phyloP scores from a whole-genome alignment of 1,139 yeast species.

The Taphrina sp. region DNA sequence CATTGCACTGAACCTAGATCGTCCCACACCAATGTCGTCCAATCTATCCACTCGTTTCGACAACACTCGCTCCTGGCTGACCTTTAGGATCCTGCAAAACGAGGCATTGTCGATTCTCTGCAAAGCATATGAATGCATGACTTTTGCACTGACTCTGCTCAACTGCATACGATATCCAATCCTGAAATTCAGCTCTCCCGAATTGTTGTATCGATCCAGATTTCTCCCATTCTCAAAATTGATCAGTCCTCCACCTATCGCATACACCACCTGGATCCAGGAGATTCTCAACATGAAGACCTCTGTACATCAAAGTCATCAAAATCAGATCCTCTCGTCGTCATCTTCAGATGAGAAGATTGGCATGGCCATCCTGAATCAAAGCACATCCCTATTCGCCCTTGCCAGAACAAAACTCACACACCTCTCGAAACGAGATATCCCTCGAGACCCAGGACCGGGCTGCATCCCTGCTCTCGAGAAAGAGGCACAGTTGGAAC shows the following conservation, averaged over 20 bases:
- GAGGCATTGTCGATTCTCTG: constrained; percentile 8
- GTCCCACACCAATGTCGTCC: no score
- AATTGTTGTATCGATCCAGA: constrained; percentile 6
- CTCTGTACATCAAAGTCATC: no score
- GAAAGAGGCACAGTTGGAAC: neutral
- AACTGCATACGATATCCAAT: neutral
- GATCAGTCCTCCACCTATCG: constrained; percentile 10
- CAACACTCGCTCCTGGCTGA: neutral
- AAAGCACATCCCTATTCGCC: neutral
- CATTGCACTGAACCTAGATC: constrained; percentile 13
- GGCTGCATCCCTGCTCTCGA: constrained; percentile 9
- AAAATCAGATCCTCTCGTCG: no score
- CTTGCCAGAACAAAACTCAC: constrained; percentile 4
- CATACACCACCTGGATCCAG: constrained; percentile 1
- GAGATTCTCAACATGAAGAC: no score
- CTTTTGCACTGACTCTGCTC: neutral
- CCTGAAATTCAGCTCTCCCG: constrained; percentile 2
- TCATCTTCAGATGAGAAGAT: neutral
- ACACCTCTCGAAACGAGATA: neutral
- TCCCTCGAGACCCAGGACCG: no score
- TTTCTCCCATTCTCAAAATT: constrained; percentile 13
- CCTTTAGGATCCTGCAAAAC: neutral
- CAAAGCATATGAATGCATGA: constrained; percentile 1
- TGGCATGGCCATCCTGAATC: neutral
- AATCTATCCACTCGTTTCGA: no score